Conservation (phyloP, 148 eudicot genomes). For the Agrostemma githago region DNA sequence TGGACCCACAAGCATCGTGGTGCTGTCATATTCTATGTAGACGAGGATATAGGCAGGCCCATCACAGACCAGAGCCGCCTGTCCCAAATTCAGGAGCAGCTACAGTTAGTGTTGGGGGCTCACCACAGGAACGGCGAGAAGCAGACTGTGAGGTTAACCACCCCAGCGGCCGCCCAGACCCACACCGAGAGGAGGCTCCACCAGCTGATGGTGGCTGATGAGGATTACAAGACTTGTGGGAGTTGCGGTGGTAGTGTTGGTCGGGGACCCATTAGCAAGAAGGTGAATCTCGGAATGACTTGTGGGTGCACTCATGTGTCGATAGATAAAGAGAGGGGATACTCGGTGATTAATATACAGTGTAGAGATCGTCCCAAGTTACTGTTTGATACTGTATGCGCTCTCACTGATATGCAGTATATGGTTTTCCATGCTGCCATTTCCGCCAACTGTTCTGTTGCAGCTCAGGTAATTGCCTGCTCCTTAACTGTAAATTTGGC, state of each 20-base stretch:
- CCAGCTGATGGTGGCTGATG: constrained; percentile 68
- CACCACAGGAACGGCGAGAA: constrained; percentile 51
- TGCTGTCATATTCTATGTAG: constrained; percentile 67
- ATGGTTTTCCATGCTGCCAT: constrained; percentile 79
- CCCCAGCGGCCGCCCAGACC: constrained; percentile 33
- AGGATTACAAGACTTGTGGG: constrained; percentile 39
- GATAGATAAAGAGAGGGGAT: constrained; percentile 56
- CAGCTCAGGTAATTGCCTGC: constrained; percentile 47
- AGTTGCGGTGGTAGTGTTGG: constrained; percentile 24
- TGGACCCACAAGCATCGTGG: constrained; percentile 80
- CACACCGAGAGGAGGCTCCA: constrained; percentile 88
- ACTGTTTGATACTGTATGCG: constrained; percentile 76
- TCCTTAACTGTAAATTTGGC: not conserved
- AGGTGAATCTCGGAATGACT: not conserved
- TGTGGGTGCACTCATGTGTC: constrained; percentile 41
- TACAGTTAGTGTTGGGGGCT: constrained; percentile 59
- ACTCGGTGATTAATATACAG: constrained; percentile 55
- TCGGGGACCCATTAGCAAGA: not conserved
- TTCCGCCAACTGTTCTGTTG: constrained; percentile 45
- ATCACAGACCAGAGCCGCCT: constrained; percentile 36
- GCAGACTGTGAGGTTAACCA: constrained; percentile 41
- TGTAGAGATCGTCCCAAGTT: constrained; percentile 74
- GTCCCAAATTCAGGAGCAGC: constrained; percentile 50
- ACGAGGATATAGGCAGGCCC: constrained; percentile 36
- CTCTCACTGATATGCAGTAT: constrained; percentile 71